Base-by-base conservation (phyloP, 192 early-diverging fungal genomes). In the Linnemannia schmuckeri region DNA sequence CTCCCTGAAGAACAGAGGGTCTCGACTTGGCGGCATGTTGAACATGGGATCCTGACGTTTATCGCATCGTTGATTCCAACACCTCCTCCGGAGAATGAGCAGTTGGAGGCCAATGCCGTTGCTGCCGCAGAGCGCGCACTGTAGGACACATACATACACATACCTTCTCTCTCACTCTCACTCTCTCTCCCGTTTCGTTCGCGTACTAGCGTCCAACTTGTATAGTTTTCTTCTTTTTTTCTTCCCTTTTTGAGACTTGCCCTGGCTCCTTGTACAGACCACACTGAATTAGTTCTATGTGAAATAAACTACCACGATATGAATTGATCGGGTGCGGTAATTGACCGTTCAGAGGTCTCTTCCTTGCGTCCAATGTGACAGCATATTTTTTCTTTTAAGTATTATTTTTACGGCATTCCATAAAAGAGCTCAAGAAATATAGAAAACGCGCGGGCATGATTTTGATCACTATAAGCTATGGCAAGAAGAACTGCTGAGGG, bases 71-170 rank as follows among this genome's bases (percentile, higher is more conserved):
- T 74, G 18, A 74, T 74, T 18, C 73, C 73, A 17, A 15, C 73
- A 42, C 70, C 70, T 42, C 70, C 70, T 71, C 70, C 70, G 8
- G 70, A 72, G 70, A 72, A 42, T n/a, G 70, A 72, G 20, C 70
- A 38, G 24, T 22, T 12, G 38, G 37, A 42, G 22, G 22, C 70
- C 0, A 72, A 72, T 13, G 70, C 70, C 37, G 70, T 72, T n/a
- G 15, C 70, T n/a, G 70, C n/a, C 22, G 70, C 70, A 13, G 70
- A 72, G 37, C 38, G 41, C 61, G 61, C 30, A 15, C 61, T 66
- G 4, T 66, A 33, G 33, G 5, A n/a, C 55, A 27, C 5, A 8
- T n/a, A 57, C n/a, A 57, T 57, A 27, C 55, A n/a, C n/a, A 57
- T 30, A 66, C 9, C 12, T 12, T n/a, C 40, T 18, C 44, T 41